Conservation (phyloP, 2,329 filamentous ascomycete species). For the Penicillium sp. region DNA sequence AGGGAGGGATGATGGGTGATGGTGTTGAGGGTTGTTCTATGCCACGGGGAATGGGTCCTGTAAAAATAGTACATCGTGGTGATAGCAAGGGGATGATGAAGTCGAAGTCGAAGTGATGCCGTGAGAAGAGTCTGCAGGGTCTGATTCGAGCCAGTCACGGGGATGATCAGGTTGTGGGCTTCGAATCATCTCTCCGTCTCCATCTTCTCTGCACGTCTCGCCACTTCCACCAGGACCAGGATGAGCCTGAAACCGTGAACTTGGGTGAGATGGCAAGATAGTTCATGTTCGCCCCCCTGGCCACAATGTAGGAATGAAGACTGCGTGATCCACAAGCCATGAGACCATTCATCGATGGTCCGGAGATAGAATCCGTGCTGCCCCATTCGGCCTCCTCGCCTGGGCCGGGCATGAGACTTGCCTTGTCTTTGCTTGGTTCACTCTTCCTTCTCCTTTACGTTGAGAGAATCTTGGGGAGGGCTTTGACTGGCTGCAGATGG, state of each 20-base stretch:
- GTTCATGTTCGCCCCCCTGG: too few species aligned
- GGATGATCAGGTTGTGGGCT: background rate
- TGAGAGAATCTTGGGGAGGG: too few species aligned
- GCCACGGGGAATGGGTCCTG: background rate
- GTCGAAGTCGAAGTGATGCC: background rate
- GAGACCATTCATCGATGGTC: slow-evolving; percentile 15
- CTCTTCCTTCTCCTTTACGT: background rate
- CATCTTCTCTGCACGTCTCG: too few species aligned
- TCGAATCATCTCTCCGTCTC: background rate
- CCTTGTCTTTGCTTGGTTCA: background rate
- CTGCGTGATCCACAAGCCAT: slow-evolving; percentile 13
- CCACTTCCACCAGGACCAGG: too few species aligned
- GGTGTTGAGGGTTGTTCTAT: background rate
- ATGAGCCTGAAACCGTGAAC: background rate
- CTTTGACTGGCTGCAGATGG: too few species aligned
- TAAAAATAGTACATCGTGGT: background rate
- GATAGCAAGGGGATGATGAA: background rate
- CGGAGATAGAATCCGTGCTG: slow-evolving; percentile 28
- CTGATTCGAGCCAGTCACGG: too few species aligned
- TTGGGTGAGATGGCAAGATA: too few species aligned
- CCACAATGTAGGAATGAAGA: background rate
- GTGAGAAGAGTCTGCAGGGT: background rate
- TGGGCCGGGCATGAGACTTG: background rate
- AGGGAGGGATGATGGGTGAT: too few species aligned
- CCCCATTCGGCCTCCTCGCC: slow-evolving; percentile 15